Conservation (phyloP, 257 asterid genomes). For the Solanum virginianum region DNA sequence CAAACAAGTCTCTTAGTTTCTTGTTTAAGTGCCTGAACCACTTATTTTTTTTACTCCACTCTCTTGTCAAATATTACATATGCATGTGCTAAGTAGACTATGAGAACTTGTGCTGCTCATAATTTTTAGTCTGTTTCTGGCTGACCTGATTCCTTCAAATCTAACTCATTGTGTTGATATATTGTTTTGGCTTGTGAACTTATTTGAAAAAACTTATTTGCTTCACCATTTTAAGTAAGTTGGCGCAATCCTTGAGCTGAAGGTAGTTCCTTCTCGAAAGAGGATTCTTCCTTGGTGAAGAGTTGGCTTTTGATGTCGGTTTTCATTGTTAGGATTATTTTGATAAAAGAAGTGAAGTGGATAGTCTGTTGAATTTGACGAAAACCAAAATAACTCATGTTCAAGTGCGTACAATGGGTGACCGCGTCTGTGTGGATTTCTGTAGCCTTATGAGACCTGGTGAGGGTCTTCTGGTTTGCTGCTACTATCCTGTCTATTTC, state of each 20-base stretch:
- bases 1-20: background rate
- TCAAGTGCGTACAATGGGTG: constrained; percentile 80
- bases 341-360: constrained; percentile 45
- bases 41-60: background rate
- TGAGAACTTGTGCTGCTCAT: background rate
- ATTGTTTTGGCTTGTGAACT: background rate
- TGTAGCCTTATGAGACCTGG: constrained; percentile 92
- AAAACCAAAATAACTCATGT: constrained; percentile 47
- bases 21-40: background rate
- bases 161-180: background rate
- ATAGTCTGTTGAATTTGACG: constrained; percentile 43
- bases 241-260: constrained; percentile 49
- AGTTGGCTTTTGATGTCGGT: constrained; percentile 4
- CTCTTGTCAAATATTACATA: background rate
- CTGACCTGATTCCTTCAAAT: background rate
- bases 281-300: background rate
- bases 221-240: background rate
- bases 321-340: constrained; percentile 44
- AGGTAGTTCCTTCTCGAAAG: constrained; percentile 30
- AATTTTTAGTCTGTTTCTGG: background rate
- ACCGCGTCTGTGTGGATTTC: constrained; percentile 85
- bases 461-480: constrained; percentile 87
- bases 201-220: background rate
- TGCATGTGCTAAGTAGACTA: background rate
- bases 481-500: background rate